A percentile compares a stretch with the other conserved stretches of the same genome.
Conservation (phyloP, 129 eudicot species). For the Kitagawia praeruptora region DNA sequence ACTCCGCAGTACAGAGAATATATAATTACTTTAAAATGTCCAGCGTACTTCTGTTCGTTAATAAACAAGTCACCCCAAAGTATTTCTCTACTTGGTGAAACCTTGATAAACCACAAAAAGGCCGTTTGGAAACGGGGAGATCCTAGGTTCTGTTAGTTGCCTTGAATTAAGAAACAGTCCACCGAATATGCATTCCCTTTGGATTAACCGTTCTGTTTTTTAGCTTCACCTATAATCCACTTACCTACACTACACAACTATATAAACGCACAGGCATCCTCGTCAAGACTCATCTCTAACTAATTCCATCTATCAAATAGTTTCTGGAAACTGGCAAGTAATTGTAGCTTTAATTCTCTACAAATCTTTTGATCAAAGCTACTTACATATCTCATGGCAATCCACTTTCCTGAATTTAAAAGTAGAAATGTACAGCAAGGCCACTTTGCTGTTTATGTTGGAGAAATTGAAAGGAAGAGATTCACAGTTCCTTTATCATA, state of each 20-base stretch:
- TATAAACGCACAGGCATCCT: neutral
- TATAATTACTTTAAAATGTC: neutral
- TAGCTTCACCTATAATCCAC: neutral
- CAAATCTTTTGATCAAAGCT: too few relatives aligned
- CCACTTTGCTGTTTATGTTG: neutral
- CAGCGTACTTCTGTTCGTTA: neutral
- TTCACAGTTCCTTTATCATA: neutral
- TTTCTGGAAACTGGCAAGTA: neutral
- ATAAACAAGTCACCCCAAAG: neutral
- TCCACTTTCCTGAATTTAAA: neutral
- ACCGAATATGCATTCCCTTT: neutral
- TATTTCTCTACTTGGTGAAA: too few relatives aligned
- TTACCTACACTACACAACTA: neutral
- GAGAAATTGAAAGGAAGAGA: neutral
- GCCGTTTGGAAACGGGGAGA: too few relatives aligned
- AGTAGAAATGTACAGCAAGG: neutral
- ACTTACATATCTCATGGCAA: neutral
- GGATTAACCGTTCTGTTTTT: neutral
- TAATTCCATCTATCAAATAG: too few relatives aligned
- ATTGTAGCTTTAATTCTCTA: neutral
- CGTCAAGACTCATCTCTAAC: neutral
- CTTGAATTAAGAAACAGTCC: neutral
- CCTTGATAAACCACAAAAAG: too few relatives aligned
- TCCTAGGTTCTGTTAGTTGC: too few relatives aligned
- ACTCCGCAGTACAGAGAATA: too few relatives aligned